Evolutionary conservation across 75 land plant species (phyloP).

Genomic region (Gnetum montanum): DNA sequence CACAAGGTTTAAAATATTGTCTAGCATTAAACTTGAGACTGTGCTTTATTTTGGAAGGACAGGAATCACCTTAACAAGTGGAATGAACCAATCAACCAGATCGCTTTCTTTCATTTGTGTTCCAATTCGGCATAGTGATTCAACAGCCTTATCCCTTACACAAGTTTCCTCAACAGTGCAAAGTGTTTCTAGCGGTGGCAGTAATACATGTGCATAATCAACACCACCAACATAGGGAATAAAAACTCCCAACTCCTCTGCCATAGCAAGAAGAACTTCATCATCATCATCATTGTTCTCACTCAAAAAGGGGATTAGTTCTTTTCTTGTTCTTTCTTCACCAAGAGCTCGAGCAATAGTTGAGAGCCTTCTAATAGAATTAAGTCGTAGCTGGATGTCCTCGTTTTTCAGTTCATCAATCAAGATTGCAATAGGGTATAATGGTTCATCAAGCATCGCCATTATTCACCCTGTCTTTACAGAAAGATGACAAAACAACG

Average conservation of each 20-base stretch:
- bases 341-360: conserved; percentile 93
- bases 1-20: too few species aligned
- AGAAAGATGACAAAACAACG: neutral
- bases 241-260: conserved; percentile 88
- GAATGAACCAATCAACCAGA: conserved; percentile 85
- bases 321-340: conserved; percentile 87
- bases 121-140: conserved; percentile 83
- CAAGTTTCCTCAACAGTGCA: conserved; percentile 95
- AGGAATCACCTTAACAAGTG: conserved; percentile 66
- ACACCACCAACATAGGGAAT: conserved; percentile 95
- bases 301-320: conserved; percentile 86
- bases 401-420: conserved; percentile 94
- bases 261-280: conserved; percentile 94
- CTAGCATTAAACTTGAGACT: neutral
- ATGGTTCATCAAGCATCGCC: conserved; percentile 60
- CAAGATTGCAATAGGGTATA: conserved; percentile 88
- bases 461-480: conserved; percentile 13
- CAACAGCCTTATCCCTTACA: conserved; percentile 91
- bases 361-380: conserved; percentile 84
- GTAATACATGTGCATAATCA: conserved; percentile 83
- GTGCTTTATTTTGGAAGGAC: neutral
- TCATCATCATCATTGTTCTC: conserved; percentile 96
- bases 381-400: conserved; percentile 85
- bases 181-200: conserved; percentile 86
- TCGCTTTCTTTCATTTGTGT: conserved; percentile 85